Percentiles rank a stretch among this genome's conserved stretches.
Conservation (phyloP, 202 grass and related monocot genomes). For the Hordeum pubiflorum region DNA sequence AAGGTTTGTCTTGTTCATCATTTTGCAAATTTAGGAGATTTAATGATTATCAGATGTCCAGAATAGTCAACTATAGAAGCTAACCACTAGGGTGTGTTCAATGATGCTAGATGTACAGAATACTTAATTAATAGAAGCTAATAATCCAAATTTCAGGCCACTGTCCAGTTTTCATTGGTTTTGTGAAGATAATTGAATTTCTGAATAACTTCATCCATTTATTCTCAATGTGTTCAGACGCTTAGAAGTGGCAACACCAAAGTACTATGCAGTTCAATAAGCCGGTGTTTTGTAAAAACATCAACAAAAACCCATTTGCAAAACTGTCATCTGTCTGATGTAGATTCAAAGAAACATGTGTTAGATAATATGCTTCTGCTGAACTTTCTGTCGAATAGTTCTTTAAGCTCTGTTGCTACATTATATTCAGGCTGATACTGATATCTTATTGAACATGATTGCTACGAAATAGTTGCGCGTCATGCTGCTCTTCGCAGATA, state of each 20-base stretch:
- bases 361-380: conserved; percentile 1
- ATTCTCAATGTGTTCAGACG: not conserved
- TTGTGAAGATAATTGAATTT: not conserved
- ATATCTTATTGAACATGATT: conserved; percentile 11
- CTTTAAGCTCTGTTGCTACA: conserved; percentile 7
- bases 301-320: not conserved
- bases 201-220: conserved; percentile 9
- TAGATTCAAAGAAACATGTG: conserved; percentile 4
- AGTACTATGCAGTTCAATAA: not conserved
- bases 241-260: conserved; percentile 7
- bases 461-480: not conserved
- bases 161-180: not conserved
- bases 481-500: not conserved
- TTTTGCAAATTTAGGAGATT: conserved; percentile 13
- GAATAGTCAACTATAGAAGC: not conserved
- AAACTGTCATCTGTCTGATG: not conserved
- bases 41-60: not conserved
- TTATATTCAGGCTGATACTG: not conserved
- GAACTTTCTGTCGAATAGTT: not conserved
- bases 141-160: not conserved
- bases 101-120: not conserved
- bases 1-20: conserved; percentile 54
- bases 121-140: not conserved
- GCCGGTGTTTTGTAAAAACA: not conserved
- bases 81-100: not conserved